phyloP scores from a whole-genome alignment of 768 basidiomycete genomes.

The Amanita pseudoporphyria region DNA sequence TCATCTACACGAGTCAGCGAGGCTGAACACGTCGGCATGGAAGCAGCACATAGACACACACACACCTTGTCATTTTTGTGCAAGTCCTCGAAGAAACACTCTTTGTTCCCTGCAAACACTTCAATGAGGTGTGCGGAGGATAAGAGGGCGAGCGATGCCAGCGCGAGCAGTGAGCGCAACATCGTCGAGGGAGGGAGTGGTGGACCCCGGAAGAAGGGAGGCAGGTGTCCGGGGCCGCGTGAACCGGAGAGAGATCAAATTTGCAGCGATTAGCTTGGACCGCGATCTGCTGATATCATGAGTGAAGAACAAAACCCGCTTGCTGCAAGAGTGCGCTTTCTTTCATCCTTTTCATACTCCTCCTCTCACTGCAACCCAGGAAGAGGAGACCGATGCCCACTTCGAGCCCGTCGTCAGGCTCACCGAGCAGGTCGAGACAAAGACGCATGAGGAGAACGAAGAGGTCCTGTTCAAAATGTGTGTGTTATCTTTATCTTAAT shows the following conservation, averaged over 20 bases:
- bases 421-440: slow-evolving; percentile 90
- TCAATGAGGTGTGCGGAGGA: slow-evolving; percentile 61
- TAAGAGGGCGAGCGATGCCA: slow-evolving; percentile 32
- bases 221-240: slow-evolving; percentile 15
- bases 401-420: slow-evolving; percentile 97
- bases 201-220: not conserved
- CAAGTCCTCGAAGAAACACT: slow-evolving; percentile 95
- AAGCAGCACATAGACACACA: slow-evolving; percentile 9
- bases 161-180: slow-evolving; percentile 17
- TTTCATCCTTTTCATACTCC: slow-evolving; percentile 19
- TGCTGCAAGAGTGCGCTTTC: slow-evolving; percentile 54
- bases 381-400: slow-evolving; percentile 80
- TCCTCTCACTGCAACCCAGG: slow-evolving; percentile 22
- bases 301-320: slow-evolving; percentile 53
- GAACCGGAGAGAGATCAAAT: slow-evolving; percentile 2
- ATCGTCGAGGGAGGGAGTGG: not conserved
- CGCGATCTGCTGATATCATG: slow-evolving; percentile 32
- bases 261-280: slow-evolving; percentile 11
- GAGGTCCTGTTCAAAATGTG: slow-evolving; percentile 93
- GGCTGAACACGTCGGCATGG: not conserved
- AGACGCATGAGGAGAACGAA: slow-evolving; percentile 95
- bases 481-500: slow-evolving; percentile 33
- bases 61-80: slow-evolving; percentile 90
- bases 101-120: slow-evolving; percentile 71
- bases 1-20: slow-evolving; percentile 59